Percentiles rank a stretch among this genome's conserved stretches.
Conservation (phyloP, 106 monocot genomes). For the Dendrobium officinale region DNA sequence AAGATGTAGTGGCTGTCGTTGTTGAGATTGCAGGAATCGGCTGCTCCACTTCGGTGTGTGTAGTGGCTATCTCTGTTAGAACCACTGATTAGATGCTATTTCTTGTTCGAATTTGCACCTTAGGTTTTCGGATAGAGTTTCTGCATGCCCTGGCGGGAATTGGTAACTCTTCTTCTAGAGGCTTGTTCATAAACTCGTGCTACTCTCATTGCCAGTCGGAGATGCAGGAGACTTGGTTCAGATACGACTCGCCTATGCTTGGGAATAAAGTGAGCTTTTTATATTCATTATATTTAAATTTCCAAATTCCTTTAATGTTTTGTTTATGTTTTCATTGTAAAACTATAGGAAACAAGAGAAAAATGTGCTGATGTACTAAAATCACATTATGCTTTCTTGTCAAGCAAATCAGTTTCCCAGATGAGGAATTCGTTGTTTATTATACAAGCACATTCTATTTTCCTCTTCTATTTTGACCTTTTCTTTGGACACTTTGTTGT, state of each 20-base stretch:
- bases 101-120: neutral
- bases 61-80: too few species aligned
- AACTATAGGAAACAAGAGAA: too few species aligned
- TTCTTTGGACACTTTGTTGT: neutral
- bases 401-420: too few species aligned
- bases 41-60: too few species aligned
- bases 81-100: neutral
- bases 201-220: conserved; percentile 57
- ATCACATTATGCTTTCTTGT: too few species aligned
- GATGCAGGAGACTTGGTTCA: conserved; percentile 58
- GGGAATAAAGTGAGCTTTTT: conserved; percentile 27
- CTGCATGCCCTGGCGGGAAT: conserved; percentile 25
- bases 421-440: neutral
- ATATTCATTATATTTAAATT: neutral
- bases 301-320: neutral
- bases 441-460: neutral
- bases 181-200: conserved; percentile 64
- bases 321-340: neutral
- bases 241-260: conserved; percentile 35
- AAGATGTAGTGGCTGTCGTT: too few species aligned
- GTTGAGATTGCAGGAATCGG: too few species aligned
- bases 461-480: neutral
- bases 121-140: conserved; percentile 47
- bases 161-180: conserved; percentile 27
- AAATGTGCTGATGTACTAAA: too few species aligned